These are phyloP conservation scores for Penicillium sclerotigenum DNA, from an alignment of 2,329 filamentous ascomycete genomes.

Conservation along the genomic window DNA sequence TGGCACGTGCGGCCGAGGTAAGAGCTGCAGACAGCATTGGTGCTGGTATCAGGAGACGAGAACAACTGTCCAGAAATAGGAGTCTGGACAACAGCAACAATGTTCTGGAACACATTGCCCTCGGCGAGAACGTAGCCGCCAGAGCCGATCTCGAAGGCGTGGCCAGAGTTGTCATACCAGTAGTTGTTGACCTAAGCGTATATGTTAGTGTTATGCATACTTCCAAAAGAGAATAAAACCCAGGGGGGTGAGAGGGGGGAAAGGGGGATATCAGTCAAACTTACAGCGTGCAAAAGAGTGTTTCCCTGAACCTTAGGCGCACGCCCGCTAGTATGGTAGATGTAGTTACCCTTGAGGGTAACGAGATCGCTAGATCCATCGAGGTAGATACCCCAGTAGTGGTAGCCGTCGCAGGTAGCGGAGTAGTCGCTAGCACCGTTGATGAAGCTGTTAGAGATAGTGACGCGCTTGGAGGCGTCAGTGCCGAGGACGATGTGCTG, in stretches of 20 bases:
- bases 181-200: conserved; percentile 55
- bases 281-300: conserved; percentile 55
- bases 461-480: conserved; percentile 53
- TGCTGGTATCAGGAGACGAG: conserved; percentile 31
- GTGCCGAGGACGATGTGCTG: conserved; percentile 61
- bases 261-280: too few relatives aligned
- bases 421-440: conserved; percentile 55
- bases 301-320: conserved; percentile 55
- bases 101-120: conserved; percentile 58
- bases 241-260: too few relatives aligned
- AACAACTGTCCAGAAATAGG: conserved; percentile 42
- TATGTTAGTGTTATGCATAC: neutral
- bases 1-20: conserved; percentile 52
- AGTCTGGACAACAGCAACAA: conserved; percentile 44
- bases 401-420: conserved; percentile 56
- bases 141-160: conserved; percentile 55
- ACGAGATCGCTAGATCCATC: conserved; percentile 56
- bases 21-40: conserved; percentile 44
- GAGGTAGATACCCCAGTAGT: conserved; percentile 61
- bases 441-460: conserved; percentile 60
- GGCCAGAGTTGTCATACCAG: conserved; percentile 54
- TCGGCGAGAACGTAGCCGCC: conserved; percentile 52
- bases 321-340: conserved; percentile 58
- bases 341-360: conserved; percentile 60
- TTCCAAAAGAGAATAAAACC: too few relatives aligned